Evolutionary conservation across 2,329 filamentous ascomycete genomes (phyloP).

Genomic region (Ophiocordyceps robertsii): DNA sequence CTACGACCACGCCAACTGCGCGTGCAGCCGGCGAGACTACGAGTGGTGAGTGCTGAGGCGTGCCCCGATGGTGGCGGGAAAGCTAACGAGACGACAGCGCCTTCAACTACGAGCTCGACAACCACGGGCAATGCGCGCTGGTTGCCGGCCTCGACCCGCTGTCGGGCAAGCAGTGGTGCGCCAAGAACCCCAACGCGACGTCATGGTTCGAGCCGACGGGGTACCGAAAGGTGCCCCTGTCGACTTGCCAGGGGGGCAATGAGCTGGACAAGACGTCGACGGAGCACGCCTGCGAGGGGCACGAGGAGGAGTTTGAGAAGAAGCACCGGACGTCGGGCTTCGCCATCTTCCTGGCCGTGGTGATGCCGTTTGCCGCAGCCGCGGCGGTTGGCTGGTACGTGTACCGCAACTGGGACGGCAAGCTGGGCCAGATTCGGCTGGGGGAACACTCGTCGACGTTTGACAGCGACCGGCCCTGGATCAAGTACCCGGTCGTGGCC

Average conservation of each 20-base stretch:
- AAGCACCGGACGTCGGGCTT: slow-evolving; percentile 58
- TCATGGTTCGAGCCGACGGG: slow-evolving; percentile 79
- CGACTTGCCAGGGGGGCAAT: slow-evolving; percentile 66
- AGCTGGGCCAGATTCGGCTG: slow-evolving; percentile 84
- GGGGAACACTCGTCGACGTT: slow-evolving; percentile 51
- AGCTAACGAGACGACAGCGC: slow-evolving; percentile 40
- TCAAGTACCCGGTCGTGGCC: slow-evolving; percentile 70
- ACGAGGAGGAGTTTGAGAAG: slow-evolving; percentile 67
- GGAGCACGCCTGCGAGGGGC: slow-evolving; percentile 52
- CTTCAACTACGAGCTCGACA: slow-evolving; percentile 80
- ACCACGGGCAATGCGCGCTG: slow-evolving; percentile 62
- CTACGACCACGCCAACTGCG: slow-evolving; percentile 65
- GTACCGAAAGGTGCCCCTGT: slow-evolving; percentile 79
- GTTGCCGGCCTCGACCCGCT: slow-evolving; percentile 58
- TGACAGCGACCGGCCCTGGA: slow-evolving; percentile 60
- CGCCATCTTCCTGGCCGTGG: slow-evolving; percentile 73
- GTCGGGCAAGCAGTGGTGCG: slow-evolving; percentile 36
- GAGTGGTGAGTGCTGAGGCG: slow-evolving; percentile 58
- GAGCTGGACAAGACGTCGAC: slow-evolving; percentile 56
- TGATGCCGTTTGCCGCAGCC: slow-evolving; percentile 61
- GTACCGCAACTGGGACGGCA: slow-evolving; percentile 72
- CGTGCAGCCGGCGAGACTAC: slow-evolving; percentile 73
- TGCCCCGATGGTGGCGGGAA: not conserved
- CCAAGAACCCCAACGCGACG: slow-evolving; percentile 48
- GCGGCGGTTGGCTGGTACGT: slow-evolving; percentile 69